phyloP scores from a whole-genome alignment of 2,329 filamentous ascomycete species.

The Clonostachys byssicola region DNA sequence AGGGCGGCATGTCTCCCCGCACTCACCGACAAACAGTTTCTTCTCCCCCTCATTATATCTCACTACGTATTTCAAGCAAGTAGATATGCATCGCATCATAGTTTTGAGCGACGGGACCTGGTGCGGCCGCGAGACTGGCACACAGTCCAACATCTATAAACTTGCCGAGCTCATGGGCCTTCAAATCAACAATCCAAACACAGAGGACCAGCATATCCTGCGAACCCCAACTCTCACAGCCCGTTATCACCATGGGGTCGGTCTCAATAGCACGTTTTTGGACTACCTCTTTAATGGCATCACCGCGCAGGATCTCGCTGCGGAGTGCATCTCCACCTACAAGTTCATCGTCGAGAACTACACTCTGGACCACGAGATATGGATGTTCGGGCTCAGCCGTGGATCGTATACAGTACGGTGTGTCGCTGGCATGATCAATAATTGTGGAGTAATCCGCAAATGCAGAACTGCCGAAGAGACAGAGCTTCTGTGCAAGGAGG shows the following conservation, averaged over 20 bases:
- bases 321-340: slow-evolving; percentile 7
- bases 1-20: too few species aligned
- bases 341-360: slow-evolving; percentile 12
- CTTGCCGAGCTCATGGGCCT: slow-evolving; percentile 9
- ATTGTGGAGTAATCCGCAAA: slow-evolving; percentile 15
- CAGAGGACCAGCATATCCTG: neutral
- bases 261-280: slow-evolving; percentile 1
- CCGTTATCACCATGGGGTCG: slow-evolving; percentile 1
- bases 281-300: slow-evolving; percentile 9
- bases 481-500: slow-evolving; percentile 7
- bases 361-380: slow-evolving; percentile 10
- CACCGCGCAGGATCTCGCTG: slow-evolving; percentile 2
- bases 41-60: too few species aligned
- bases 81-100: neutral
- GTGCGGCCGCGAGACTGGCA: slow-evolving; percentile 9
- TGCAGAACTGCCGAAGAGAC: slow-evolving; percentile 1
- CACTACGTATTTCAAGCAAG: too few species aligned
- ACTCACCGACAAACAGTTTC: too few species aligned
- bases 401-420: slow-evolving; percentile 14
- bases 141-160: slow-evolving; percentile 8
- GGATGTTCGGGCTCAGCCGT: slow-evolving; percentile 18
- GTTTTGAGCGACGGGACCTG: slow-evolving; percentile 13
- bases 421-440: slow-evolving; percentile 19
- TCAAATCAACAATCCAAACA: neutral
- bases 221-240: neutral